Base-by-base conservation (phyloP, 306 rosid genomes). In the Delonix regia region DNA sequence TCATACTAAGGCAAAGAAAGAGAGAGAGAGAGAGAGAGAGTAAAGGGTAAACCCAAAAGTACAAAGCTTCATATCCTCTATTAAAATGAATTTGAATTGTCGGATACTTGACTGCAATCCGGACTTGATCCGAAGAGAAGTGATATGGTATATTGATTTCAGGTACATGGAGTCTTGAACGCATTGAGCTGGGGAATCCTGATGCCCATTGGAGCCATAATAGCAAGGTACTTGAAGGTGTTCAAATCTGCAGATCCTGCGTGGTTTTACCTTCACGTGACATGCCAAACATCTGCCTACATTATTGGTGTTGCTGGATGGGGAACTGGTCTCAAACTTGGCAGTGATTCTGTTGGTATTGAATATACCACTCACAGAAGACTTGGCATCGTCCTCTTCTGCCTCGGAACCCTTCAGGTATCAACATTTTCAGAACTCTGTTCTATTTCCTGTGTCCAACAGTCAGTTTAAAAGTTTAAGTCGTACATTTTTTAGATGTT, bases 311-410 rank as follows among this genome's bases (percentile, higher is more conserved):
- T 95, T 75, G 96, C 94, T 73, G 98, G 99, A 28, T 95, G 98
- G 98, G 99, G 89, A 19, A 91, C 97, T n/a, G 98, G 99, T 69
- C 84, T 95, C 16, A 95, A 93, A 74, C 96, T 95, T 9, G 99
- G 99, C 2, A 80, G 86, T 60, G 93, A 95, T 36, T 85, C 97
- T 0, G 22, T 4, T n/a, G 93, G 93, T 12, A 0, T 83, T 64
- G 2, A 63, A 2, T 60, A 89, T 15, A 7, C 48, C 15, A 64
- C 86, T 2, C 98, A 95, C 62, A 81, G 97, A 64, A 79, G 25
- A 81, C 89, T 95, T 6, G 98, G 98, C 21, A 89, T 95, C 63
- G 16, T 74, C 71, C 88, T 95, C 78, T 95, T 93, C 88, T 75
- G 87, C 89, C 82, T 91, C 21, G 99, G 88, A 85, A 95, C 99